Base-by-base conservation (phyloP, 805 yeast species). In the Ogataea paraovalis region DNA sequence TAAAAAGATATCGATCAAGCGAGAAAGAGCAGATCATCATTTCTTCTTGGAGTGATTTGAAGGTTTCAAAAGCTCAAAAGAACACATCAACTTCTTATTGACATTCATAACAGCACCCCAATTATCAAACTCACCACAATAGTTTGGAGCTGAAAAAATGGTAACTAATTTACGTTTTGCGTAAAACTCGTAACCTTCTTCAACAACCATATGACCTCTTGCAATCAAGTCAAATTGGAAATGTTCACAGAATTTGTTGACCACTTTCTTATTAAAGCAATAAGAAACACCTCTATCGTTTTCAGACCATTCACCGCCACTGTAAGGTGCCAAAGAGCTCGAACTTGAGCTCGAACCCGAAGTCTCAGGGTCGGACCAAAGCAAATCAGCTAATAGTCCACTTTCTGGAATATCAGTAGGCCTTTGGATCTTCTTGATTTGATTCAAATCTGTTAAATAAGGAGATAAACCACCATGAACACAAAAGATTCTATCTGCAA, bases 141-240 rank as follows among this genome's bases (percentile, higher is more conserved):
- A 87, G 61, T 87, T 87, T 3, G 95, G 95, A 3, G 94, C 95
- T 51, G 83, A 78, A 58, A 87, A 87, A 1, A 87, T 82, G 0
- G 95, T 87, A 1, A 87, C 94, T 47, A 87, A 69, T 61, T 81
- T 82, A 57, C 88, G 71, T 59, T 80, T 82, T 50, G 82, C 83
- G 64, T 84, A 87, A 62, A 87, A 87, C 62, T 87, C 94, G 61
- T 87, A 87, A 2, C 95, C 95, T 61, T 87, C 92, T 63, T 87
- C 92, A 34, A 87, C 95, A 40, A 87, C 94, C 95, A 87, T 87
- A 62, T 87, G 95, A 7, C 92, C 95, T 58, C 95, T 71, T 41
- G 85, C 87, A 52, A 87, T 80, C 61, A 87, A 68, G 66, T 87
- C 95, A 67, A 87, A 82, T 46, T 82, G 80, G 63, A 86, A 85